Percentiles rank a stretch among this genome's conserved stretches.
Evolutionary conservation across 2,329 filamentous ascomycete species (phyloP).

Genomic region (Arthroderma uncinatum): DNA sequence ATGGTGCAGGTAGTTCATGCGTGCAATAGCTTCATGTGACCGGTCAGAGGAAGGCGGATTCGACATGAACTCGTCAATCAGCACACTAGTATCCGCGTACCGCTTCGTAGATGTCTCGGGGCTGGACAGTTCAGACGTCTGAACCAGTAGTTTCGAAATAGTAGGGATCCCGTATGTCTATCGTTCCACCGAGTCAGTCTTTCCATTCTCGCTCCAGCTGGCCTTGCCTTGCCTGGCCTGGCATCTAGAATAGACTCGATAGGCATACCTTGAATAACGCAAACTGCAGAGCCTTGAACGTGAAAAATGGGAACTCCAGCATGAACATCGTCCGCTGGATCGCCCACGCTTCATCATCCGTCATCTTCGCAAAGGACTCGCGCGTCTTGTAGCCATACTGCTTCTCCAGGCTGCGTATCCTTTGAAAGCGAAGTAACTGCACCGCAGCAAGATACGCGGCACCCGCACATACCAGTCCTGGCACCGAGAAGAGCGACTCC

Average conservation of each 20-base stretch:
- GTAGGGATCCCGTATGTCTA: slow-evolving; percentile 47
- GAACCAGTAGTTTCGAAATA: slow-evolving; percentile 37
- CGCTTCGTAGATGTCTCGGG: slow-evolving; percentile 36
- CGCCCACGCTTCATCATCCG: slow-evolving; percentile 41
- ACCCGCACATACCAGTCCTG: slow-evolving; percentile 2
- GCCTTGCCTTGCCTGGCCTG: not conserved
- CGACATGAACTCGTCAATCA: slow-evolving; percentile 37
- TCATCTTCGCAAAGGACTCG: slow-evolving; percentile 43
- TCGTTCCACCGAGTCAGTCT: not conserved
- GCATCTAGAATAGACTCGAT: not conserved
- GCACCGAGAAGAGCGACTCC: not conserved
- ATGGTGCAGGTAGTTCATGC: slow-evolving; percentile 54
- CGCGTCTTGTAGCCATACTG: slow-evolving; percentile 38
- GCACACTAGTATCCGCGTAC: slow-evolving; percentile 37
- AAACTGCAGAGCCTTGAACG: slow-evolving; percentile 44
- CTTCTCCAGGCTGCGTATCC: slow-evolving; percentile 30
- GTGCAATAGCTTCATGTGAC: slow-evolving; percentile 43
- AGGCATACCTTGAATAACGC: slow-evolving; percentile 48
- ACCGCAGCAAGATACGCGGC: slow-evolving; percentile 26
- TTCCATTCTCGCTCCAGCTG: not conserved
- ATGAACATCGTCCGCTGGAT: slow-evolving; percentile 39
- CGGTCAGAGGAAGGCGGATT: slow-evolving; percentile 37
- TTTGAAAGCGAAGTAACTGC: slow-evolving; percentile 28
- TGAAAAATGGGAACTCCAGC: slow-evolving; percentile 47
- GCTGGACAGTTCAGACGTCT: slow-evolving; percentile 36